Conservation (phyloP, 139 green algal species). For the Chlorella sorokiniana region DNA sequence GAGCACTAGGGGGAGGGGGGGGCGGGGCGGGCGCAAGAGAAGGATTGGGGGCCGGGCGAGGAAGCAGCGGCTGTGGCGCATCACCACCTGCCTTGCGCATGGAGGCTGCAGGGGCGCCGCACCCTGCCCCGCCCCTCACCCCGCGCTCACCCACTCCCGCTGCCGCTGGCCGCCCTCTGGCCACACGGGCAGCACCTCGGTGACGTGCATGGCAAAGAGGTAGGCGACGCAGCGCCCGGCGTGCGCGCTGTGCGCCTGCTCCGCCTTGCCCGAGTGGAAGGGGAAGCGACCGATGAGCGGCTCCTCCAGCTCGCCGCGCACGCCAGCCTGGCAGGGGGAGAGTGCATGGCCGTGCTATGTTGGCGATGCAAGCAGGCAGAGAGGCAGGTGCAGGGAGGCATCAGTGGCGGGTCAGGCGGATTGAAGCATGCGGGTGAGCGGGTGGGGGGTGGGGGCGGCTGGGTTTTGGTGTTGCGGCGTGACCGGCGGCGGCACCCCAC, state of each 20-base stretch:
- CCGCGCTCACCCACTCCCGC: constrained; percentile 82
- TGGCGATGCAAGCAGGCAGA: no score
- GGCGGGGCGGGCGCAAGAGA: neutral
- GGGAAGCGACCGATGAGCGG: constrained; percentile 74
- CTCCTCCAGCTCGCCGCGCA: constrained; percentile 81
- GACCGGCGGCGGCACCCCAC: no score
- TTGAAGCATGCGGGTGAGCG: no score
- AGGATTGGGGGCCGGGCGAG: neutral
- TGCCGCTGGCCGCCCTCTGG: constrained; percentile 73
- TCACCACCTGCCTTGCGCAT: no score
- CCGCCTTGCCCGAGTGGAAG: constrained; percentile 31
- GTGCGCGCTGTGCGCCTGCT: constrained; percentile 25
- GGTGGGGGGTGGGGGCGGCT: no score
- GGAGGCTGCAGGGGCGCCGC: no score
- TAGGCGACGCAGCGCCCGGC: constrained; percentile 64
- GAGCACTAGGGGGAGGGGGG: constrained; percentile 48
- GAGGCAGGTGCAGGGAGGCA: no score
- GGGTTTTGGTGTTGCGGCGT: no score
- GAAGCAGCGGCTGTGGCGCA: neutral
- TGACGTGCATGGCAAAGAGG: constrained; percentile 85
- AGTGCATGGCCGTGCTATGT: no score
- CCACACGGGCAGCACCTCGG: constrained; percentile 84
- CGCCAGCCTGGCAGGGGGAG: no score
- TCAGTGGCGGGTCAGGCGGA: no score
- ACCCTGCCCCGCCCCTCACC: no score